Percentiles rank a stretch among this genome's conserved stretches.
phyloP scores from a whole-genome alignment of 306 rosid genomes.

The Echinosophora koreensis region DNA sequence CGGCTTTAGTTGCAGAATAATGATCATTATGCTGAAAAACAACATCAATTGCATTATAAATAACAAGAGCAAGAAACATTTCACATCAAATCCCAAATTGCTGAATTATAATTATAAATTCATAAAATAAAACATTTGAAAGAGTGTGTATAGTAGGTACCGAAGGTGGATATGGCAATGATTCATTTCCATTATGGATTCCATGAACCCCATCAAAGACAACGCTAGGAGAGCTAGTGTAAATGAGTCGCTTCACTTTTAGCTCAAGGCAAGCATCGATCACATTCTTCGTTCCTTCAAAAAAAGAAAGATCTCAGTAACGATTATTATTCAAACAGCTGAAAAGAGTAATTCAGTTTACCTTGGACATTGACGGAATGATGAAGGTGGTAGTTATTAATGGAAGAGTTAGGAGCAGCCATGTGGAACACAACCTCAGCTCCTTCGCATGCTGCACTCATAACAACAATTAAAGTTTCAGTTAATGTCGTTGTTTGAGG shows the following conservation, averaged over 20 bases:
- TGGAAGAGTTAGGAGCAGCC: conserved; percentile 97
- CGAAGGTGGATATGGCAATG: conserved; percentile 81
- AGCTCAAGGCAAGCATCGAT: conserved; percentile 81
- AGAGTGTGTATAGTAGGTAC: conserved; percentile 46
- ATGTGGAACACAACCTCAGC: conserved; percentile 92
- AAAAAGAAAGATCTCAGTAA: conserved; percentile 10
- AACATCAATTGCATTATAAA: conserved; percentile 25
- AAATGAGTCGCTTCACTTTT: conserved; percentile 82
- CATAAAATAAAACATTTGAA: too few species aligned
- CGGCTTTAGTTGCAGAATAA: conserved; percentile 92
- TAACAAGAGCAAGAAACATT: conserved; percentile 11
- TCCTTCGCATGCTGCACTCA: conserved; percentile 74
- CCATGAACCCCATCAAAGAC: conserved; percentile 93
- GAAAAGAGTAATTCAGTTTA: conserved; percentile 1
- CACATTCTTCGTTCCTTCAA: conserved; percentile 83
- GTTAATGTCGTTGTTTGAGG: background rate
- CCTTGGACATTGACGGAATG: conserved; percentile 92
- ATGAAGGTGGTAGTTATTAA: conserved; percentile 83
- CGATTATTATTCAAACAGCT: background rate
- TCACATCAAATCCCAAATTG: background rate
- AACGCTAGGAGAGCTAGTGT: conserved; percentile 94
- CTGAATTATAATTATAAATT: background rate
- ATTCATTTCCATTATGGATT: conserved; percentile 71
- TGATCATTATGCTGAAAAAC: conserved; percentile 82
- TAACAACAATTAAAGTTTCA: background rate